phyloP scores from a whole-genome alignment of 1,139 yeast species.

The Saccharomycopsis crataegensis region DNA sequence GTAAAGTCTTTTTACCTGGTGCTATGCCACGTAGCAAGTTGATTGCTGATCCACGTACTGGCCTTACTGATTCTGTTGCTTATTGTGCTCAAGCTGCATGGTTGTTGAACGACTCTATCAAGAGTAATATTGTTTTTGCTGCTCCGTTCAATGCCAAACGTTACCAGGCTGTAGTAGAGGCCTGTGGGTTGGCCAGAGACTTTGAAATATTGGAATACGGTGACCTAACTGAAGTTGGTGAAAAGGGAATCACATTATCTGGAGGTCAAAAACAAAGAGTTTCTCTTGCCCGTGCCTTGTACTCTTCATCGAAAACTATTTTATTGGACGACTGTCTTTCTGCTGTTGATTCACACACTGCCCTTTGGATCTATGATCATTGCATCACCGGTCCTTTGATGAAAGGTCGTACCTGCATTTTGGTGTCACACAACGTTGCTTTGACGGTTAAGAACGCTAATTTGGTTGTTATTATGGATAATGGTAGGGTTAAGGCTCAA shows the following conservation, averaged over 20 bases:
- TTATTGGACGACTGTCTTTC: constrained; percentile 89
- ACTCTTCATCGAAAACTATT: constrained; percentile 75
- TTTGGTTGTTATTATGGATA: constrained; percentile 71
- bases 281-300: constrained; percentile 88
- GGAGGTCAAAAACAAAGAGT: constrained; percentile 98
- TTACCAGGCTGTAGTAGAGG: constrained; percentile 71
- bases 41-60: constrained; percentile 62
- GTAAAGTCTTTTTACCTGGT: constrained; percentile 77
- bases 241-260: constrained; percentile 90
- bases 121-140: constrained; percentile 75
- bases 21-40: constrained; percentile 65
- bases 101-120: constrained; percentile 84
- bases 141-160: constrained; percentile 66
- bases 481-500: constrained; percentile 72
- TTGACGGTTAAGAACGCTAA: constrained; percentile 77
- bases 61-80: constrained; percentile 85
- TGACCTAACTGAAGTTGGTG: constrained; percentile 85
- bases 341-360: constrained; percentile 96
- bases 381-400: constrained; percentile 85
- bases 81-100: constrained; percentile 95
- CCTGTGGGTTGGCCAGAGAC: constrained; percentile 82
- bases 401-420: constrained; percentile 76
- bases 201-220: constrained; percentile 67
- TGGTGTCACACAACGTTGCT: constrained; percentile 92
- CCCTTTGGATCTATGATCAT: constrained; percentile 83